Conservation (phyloP, 306 rosid species). For the Lathyrus aphaca region DNA sequence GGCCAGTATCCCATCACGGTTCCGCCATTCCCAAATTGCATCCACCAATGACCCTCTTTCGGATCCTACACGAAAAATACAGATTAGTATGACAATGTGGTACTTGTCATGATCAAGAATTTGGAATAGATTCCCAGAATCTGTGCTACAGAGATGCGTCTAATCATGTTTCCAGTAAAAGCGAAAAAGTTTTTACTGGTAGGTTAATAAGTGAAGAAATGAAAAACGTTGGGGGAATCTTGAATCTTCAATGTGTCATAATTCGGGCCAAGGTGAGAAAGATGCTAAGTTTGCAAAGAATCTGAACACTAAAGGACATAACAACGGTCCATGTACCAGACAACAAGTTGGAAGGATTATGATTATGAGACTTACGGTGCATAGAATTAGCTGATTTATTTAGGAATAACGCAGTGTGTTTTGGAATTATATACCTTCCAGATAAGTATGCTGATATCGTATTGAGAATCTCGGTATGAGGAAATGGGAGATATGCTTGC, state of each 20-base stretch:
- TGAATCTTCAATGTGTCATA: constrained; percentile 33
- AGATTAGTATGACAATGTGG: neutral
- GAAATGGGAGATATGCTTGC: constrained; percentile 95
- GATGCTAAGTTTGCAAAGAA: constrained; percentile 18
- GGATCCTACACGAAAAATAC: constrained; percentile 65
- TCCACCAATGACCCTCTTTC: constrained; percentile 99
- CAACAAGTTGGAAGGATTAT: constrained; percentile 11
- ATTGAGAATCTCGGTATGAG: constrained; percentile 65
- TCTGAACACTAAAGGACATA: constrained; percentile 26
- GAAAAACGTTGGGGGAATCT: constrained; percentile 22
- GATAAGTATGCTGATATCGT: constrained; percentile 86
- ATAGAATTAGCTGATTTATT: constrained; percentile 5
- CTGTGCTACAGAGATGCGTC: constrained; percentile 40
- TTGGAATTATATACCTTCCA: constrained; percentile 82
- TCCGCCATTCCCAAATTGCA: constrained; percentile 86
- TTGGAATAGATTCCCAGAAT: constrained; percentile 48
- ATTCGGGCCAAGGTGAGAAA: neutral
- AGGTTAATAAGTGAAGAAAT: constrained; percentile 22
- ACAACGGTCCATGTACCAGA: constrained; percentile 40
- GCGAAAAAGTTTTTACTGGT: constrained; percentile 34
- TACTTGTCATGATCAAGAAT: constrained; percentile 40
- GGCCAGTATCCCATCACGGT: constrained; percentile 95
- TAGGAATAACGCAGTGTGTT: neutral
- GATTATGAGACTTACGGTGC: constrained; percentile 18
- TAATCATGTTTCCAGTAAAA: neutral